A percentile compares a stretch with the other conserved stretches of the same genome.
phyloP scores from a whole-genome alignment of 345 rosid species.

The Bruguiera parviflora region DNA sequence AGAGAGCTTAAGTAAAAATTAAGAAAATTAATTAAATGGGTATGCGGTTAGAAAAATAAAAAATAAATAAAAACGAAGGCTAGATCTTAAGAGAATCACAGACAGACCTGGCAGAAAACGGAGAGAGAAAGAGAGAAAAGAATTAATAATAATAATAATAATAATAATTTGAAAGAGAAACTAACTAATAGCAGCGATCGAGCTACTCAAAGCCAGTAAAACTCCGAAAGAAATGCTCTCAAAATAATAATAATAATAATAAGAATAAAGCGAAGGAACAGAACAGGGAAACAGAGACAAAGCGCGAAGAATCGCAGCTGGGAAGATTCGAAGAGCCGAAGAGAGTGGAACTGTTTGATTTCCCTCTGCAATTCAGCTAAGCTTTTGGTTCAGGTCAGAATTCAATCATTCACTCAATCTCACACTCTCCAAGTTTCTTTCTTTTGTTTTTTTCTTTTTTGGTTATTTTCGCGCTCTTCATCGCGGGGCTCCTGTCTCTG shows the following conservation, averaged over 20 bases:
- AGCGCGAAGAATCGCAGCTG: conserved; percentile 22
- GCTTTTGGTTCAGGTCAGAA: conserved; percentile 35
- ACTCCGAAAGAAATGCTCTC: neutral
- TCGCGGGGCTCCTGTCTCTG: neutral
- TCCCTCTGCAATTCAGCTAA: conserved; percentile 40
- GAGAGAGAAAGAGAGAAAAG: too few relatives aligned
- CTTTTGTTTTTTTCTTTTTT: neutral
- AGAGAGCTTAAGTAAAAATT: too few relatives aligned
- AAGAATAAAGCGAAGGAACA: neutral
- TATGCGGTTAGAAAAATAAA: too few relatives aligned
- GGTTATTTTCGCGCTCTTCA: neutral
- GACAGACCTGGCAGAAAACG: too few relatives aligned
- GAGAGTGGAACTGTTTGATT: conserved; percentile 16
- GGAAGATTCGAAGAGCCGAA: conserved; percentile 20
- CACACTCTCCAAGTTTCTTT: conserved; percentile 18
- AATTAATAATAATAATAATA: too few relatives aligned
- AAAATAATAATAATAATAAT: neutral
- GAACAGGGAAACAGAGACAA: neutral
- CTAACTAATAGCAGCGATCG: conserved; percentile 49
- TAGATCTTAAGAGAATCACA: too few relatives aligned
- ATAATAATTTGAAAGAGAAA: too few relatives aligned
- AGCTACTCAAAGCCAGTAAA: conserved; percentile 22
- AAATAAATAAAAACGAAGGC: too few relatives aligned
- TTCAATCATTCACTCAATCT: conserved; percentile 36
- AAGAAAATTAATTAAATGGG: too few relatives aligned